A percentile compares a stretch with the other conserved stretches of the same genome.
phyloP scores from a whole-genome alignment of 2,329 filamentous ascomycete species.

The Fusarium robinianum region DNA sequence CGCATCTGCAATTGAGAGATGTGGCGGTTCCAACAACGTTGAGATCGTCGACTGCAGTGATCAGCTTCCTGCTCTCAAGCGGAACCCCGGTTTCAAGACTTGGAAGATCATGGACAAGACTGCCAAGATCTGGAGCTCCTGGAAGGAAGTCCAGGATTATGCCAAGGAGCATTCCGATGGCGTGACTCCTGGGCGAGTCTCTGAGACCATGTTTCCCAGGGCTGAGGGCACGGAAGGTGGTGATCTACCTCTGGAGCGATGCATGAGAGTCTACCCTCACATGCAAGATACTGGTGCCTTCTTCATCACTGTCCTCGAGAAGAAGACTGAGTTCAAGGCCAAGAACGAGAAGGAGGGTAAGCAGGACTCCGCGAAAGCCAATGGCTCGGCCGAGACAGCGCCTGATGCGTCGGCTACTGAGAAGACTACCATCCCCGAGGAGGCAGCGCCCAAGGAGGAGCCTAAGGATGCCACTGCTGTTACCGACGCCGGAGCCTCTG shows the following conservation, averaged over 20 bases:
- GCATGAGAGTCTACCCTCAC: slow-evolving; percentile 93
- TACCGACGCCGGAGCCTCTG: slow-evolving; percentile 2
- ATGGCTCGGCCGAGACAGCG: slow-evolving; percentile 11
- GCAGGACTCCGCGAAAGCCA: slow-evolving; percentile 23
- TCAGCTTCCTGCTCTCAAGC: slow-evolving; percentile 75
- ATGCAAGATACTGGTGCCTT: slow-evolving; percentile 96
- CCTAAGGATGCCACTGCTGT: slow-evolving; percentile 40
- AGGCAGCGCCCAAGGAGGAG: slow-evolving; percentile 40
- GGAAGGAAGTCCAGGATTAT: slow-evolving; percentile 77
- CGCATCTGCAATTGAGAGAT: slow-evolving; percentile 84
- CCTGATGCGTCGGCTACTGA: slow-evolving; percentile 17
- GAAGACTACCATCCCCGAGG: slow-evolving; percentile 24
- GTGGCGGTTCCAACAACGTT: slow-evolving; percentile 81
- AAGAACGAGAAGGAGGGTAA: slow-evolving; percentile 68
- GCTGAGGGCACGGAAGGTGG: slow-evolving; percentile 58
- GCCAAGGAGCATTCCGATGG: slow-evolving; percentile 60
- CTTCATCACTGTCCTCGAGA: slow-evolving; percentile 95
- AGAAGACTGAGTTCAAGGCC: slow-evolving; percentile 82
- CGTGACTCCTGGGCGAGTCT: slow-evolving; percentile 68
- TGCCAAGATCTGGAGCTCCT: slow-evolving; percentile 77
- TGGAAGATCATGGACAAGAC: slow-evolving; percentile 95
- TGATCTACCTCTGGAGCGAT: slow-evolving; percentile 80
- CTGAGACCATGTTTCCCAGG: slow-evolving; percentile 81
- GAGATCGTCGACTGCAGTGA: slow-evolving; percentile 82
- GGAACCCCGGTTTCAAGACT: slow-evolving; percentile 73